A percentile compares a stretch with the other conserved stretches of the same genome.
phyloP scores from a whole-genome alignment of 768 basidiomycete species.

The Daedalea quercina region DNA sequence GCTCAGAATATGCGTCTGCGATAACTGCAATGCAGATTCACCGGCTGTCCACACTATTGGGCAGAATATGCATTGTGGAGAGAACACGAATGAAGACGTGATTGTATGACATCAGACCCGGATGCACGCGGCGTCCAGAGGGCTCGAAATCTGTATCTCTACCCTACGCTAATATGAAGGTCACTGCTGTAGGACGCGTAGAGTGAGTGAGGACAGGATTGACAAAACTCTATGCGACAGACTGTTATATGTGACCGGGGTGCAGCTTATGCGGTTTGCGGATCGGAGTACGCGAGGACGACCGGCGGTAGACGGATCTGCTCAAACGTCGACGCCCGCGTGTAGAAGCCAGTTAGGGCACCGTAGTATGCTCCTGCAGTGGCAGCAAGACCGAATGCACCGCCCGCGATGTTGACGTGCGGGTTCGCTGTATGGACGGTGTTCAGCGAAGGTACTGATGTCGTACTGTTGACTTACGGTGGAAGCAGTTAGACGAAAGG shows the following conservation, averaged over 20 bases:
- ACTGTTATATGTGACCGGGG: not conserved
- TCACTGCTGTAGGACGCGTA: not conserved
- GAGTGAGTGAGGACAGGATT: not conserved
- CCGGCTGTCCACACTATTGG: no score
- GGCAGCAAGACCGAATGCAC: constrained; percentile 4
- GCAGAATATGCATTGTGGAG: not conserved
- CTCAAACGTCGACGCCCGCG: constrained; percentile 2
- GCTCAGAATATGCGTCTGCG: no score
- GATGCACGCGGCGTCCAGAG: not conserved
- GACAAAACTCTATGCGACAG: not conserved
- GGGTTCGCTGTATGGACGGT: not conserved
- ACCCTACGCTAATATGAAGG: not conserved
- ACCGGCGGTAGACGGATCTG: constrained; percentile 1
- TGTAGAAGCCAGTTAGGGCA: constrained; percentile 3
- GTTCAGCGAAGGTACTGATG: not conserved
- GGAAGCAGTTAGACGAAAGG: constrained; percentile 4
- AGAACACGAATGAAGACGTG: not conserved
- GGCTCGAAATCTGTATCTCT: not conserved
- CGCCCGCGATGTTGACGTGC: constrained; percentile 2
- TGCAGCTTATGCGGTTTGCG: constrained; percentile 1
- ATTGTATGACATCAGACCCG: not conserved
- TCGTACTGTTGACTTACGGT: not conserved
- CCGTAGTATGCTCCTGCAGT: constrained; percentile 4
- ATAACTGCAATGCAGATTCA: no score
- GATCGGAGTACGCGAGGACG: constrained; percentile 2